Percentiles rank a stretch among this genome's conserved stretches.
These are phyloP conservation scores for Fusarium illudens DNA, from an alignment of 2,329 filamentous ascomycete species.

Conservation along the genomic window DNA sequence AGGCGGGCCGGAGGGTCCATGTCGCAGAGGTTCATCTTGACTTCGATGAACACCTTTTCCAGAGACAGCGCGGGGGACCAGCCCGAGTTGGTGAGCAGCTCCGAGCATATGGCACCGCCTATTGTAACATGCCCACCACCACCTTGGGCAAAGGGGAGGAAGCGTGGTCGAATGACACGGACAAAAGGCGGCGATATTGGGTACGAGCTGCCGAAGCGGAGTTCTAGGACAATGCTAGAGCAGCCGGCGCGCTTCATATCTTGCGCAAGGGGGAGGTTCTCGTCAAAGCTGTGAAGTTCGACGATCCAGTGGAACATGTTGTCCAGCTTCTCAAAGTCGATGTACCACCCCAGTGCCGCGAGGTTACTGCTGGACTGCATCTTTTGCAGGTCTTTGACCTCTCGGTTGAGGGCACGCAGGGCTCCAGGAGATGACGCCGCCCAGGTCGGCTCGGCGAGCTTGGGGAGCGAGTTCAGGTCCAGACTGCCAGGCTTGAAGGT, in stretches of 20 bases:
- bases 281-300: slow-evolving; percentile 84
- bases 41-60: slow-evolving; percentile 82
- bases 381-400: slow-evolving; percentile 70
- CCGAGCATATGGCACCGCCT: slow-evolving; percentile 86
- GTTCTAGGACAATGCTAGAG: slow-evolving; percentile 78
- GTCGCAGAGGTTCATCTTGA: slow-evolving; percentile 78
- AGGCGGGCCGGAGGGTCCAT: slow-evolving; percentile 80
- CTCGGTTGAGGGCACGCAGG: slow-evolving; percentile 45
- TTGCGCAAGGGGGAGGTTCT: slow-evolving; percentile 70
- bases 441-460: slow-evolving; percentile 58
- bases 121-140: slow-evolving; percentile 87
- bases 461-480: slow-evolving; percentile 67
- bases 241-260: slow-evolving; percentile 74
- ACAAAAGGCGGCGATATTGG: slow-evolving; percentile 86
- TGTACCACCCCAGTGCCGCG: slow-evolving; percentile 83
- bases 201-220: slow-evolving; percentile 80
- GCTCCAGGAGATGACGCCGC: slow-evolving; percentile 42
- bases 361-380: slow-evolving; percentile 68
- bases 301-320: slow-evolving; percentile 94
- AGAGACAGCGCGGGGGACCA: slow-evolving; percentile 80
- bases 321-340: slow-evolving; percentile 70
- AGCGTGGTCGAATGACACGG: slow-evolving; percentile 81
- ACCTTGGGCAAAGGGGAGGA: slow-evolving; percentile 73
- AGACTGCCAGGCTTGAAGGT: slow-evolving; percentile 73
- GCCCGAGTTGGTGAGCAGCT: slow-evolving; percentile 82